A percentile compares a stretch with the other conserved stretches of the same genome.
These are phyloP conservation scores for Beauveria brongniartii DNA, from an alignment of 2,329 filamentous ascomycete genomes.

Conservation along the genomic window DNA sequence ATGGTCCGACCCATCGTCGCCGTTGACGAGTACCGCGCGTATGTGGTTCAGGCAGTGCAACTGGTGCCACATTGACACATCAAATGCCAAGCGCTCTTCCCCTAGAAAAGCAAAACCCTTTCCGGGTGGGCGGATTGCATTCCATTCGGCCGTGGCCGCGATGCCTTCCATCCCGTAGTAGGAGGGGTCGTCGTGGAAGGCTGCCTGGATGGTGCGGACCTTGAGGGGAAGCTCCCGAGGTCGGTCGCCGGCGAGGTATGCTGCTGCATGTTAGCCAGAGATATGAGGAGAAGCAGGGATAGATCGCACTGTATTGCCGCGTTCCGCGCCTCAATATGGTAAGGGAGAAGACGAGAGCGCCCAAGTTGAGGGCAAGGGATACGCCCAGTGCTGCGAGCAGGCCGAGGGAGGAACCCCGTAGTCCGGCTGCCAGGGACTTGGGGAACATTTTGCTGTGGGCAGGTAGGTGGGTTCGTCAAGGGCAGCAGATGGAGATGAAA, in stretches of 20 bases:
- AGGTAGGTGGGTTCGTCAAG: background rate
- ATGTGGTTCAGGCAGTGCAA: conserved; percentile 9
- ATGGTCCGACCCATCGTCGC: conserved; percentile 1
- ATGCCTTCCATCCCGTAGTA: background rate
- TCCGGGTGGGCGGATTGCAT: background rate
- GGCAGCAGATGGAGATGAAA: background rate
- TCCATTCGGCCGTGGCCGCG: background rate
- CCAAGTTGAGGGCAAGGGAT: background rate
- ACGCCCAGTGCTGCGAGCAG: background rate
- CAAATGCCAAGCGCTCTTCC: background rate
- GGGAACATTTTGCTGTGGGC: background rate
- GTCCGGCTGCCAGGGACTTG: background rate
- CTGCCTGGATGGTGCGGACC: background rate
- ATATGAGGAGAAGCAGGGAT: background rate
- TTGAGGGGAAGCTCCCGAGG: background rate
- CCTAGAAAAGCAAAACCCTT: background rate
- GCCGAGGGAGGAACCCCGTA: background rate
- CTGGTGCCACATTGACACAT: conserved; percentile 5
- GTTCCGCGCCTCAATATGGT: background rate
- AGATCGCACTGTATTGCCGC: background rate
- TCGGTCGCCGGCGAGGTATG: background rate
- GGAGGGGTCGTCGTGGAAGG: background rate
- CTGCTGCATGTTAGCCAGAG: background rate
- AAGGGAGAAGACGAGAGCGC: background rate
- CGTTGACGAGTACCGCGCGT: conserved; percentile 4